Evolutionary conservation across 805 yeast genomes (phyloP).

Genomic region (Lipomyces orientalis): DNA sequence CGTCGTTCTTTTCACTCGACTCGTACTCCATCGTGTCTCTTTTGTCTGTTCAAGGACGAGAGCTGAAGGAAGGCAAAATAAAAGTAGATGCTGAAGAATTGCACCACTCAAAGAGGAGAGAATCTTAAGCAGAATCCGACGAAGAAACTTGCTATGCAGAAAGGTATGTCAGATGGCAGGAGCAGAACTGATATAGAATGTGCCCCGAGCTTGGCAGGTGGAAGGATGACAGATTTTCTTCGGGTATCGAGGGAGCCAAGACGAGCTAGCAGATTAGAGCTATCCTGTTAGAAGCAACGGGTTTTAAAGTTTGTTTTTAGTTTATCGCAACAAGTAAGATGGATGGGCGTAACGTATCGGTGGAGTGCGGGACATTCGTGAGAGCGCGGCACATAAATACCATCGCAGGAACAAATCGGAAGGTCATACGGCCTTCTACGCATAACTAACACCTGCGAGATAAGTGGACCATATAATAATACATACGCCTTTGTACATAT

Average conservation of each 20-base stretch:
- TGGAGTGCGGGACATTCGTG: too few species aligned
- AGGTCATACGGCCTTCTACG: too few species aligned
- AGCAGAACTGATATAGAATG: constrained; percentile 10
- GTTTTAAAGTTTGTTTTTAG: not conserved
- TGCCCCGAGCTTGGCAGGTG: constrained; percentile 5
- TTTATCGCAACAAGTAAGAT: too few species aligned
- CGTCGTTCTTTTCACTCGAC: constrained; percentile 19
- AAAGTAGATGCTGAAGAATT: constrained; percentile 4
- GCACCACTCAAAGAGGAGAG: too few species aligned
- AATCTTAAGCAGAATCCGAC: constrained; percentile 2
- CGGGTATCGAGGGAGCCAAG: not conserved
- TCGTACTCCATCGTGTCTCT: constrained; percentile 20
- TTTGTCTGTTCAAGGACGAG: constrained; percentile 9
- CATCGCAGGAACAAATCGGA: too few species aligned
- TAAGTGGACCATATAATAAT: too few species aligned
- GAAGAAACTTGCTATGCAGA: not conserved
- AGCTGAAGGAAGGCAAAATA: constrained; percentile 9
- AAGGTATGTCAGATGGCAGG: not conserved
- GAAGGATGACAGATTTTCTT: not conserved
- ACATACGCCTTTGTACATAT: too few species aligned
- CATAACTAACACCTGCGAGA: too few species aligned
- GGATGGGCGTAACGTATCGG: too few species aligned
- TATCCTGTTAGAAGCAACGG: not conserved
- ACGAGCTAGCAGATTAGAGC: not conserved
- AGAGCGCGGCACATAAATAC: too few species aligned